These are phyloP conservation scores for Mrakiaceae sp. DNA, from an alignment of 1,284 basidiomycete species.

Conservation along the genomic window DNA sequence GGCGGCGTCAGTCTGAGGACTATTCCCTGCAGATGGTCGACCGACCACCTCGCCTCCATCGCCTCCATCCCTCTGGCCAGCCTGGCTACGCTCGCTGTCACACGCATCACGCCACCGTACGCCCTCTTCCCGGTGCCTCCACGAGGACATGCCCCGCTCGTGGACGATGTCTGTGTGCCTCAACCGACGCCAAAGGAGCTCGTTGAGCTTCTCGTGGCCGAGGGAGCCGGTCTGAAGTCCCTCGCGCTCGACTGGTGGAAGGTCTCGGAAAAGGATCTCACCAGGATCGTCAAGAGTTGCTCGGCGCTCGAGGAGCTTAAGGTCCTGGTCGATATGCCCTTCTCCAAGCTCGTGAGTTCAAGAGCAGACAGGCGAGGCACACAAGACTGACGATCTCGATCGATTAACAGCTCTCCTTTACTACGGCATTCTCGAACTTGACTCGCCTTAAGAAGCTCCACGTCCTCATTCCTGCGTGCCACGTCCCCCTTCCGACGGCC, in stretches of 20 bases:
- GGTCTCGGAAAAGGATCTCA: background rate
- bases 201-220: background rate
- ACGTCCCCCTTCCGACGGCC: constrained; percentile 4
- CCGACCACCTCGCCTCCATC: constrained; percentile 9
- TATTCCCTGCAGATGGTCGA: background rate
- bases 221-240: background rate
- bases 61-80: background rate
- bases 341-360: constrained; percentile 9
- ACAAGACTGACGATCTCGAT: background rate
- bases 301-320: constrained; percentile 5
- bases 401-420: constrained; percentile 4
- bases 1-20: too few relatives aligned
- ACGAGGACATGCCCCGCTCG: constrained; percentile 1
- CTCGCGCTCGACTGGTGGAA: constrained; percentile 16
- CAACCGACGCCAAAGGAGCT: constrained; percentile 4
- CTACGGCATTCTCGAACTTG: constrained; percentile 10
- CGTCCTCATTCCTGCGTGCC: constrained; percentile 7
- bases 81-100: constrained; percentile 5
- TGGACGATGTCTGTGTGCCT: constrained; percentile 4
- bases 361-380: too few relatives aligned
- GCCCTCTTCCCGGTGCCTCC: constrained; percentile 8
- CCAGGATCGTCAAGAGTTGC: background rate
- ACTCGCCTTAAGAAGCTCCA: constrained; percentile 4
- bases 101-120: constrained; percentile 9
- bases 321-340: constrained; percentile 12